Percentiles rank a stretch among this genome's conserved stretches.
phyloP scores from a whole-genome alignment of 2,329 filamentous ascomycete species.

The Cercospora janseana region DNA sequence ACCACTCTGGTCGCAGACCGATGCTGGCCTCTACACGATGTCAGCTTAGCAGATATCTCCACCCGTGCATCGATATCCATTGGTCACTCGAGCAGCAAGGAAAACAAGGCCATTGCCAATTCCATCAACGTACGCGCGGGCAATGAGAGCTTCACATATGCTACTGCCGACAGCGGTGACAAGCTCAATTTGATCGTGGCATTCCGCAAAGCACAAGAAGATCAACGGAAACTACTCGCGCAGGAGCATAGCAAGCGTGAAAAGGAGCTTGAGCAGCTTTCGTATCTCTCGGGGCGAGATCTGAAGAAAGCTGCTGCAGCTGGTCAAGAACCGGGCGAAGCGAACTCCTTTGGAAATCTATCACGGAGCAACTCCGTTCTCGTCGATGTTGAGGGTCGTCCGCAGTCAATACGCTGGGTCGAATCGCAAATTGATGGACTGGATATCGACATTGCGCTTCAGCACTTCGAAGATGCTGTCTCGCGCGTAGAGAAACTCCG shows the following conservation, averaged over 20 bases:
- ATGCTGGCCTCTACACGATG: conserved; percentile 90
- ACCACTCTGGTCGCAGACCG: conserved; percentile 83
- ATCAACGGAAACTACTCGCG: conserved; percentile 79
- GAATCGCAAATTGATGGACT: conserved; percentile 93
- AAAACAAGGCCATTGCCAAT: conserved; percentile 62
- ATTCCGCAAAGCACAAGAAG: conserved; percentile 88
- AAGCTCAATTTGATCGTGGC: conserved; percentile 81
- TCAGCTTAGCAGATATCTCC: conserved; percentile 86
- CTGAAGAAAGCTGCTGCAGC: conserved; percentile 54
- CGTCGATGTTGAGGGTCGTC: conserved; percentile 93
- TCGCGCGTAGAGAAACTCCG: conserved; percentile 80
- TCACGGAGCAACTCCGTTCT: conserved; percentile 56
- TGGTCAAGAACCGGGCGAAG: conserved; percentile 47
- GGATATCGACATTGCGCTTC: conserved; percentile 91
- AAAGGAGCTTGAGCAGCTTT: conserved; percentile 49
- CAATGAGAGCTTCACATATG: conserved; percentile 89
- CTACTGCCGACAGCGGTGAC: conserved; percentile 69
- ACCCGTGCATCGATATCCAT: conserved; percentile 34
- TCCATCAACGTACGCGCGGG: conserved; percentile 89
- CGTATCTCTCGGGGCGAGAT: conserved; percentile 35
- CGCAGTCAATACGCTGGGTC: conserved; percentile 93
- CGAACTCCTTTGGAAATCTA: conserved; percentile 26
- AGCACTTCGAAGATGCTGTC: conserved; percentile 83
- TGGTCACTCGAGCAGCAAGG: conserved; percentile 41
- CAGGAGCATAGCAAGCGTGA: conserved; percentile 85